These are phyloP conservation scores for Phytophthora megakarya DNA, from an alignment of 352 stramenopile species.

Conservation along the genomic window DNA sequence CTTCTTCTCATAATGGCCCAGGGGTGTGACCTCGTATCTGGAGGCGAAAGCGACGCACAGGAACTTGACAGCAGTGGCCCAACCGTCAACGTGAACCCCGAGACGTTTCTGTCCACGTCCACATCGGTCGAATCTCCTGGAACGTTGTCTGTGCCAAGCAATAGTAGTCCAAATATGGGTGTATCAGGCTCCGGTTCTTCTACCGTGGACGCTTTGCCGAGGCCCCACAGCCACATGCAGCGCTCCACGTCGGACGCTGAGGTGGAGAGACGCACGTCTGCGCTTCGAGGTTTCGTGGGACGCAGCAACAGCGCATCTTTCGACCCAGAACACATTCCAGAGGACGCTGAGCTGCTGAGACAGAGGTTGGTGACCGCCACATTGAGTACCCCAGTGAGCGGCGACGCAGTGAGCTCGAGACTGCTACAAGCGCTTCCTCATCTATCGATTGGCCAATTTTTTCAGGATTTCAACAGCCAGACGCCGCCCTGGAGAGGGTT, in stretches of 20 bases:
- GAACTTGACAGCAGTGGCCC: neutral
- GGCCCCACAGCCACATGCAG: conserved; percentile 20
- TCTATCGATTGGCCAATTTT: conserved; percentile 35
- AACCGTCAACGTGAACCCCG: neutral
- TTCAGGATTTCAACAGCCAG: conserved; percentile 40
- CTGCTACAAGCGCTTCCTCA: conserved; percentile 43
- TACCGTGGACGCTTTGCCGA: conserved; percentile 18
- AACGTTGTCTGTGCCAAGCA: conserved; percentile 4
- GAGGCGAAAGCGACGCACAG: neutral
- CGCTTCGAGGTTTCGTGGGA: conserved; percentile 2
- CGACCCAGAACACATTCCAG: conserved; percentile 12
- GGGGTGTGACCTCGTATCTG: conserved; percentile 5
- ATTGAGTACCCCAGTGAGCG: conserved; percentile 33
- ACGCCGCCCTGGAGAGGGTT: conserved; percentile 28
- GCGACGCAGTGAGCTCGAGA: conserved; percentile 34
- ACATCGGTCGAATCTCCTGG: neutral
- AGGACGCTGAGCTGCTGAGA: conserved; percentile 20
- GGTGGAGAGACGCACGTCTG: conserved; percentile 3
- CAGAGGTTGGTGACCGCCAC: conserved; percentile 17
- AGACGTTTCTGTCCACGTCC: neutral
- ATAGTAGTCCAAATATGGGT: neutral
- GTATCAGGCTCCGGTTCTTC: neutral
- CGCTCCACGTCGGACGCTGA: conserved; percentile 12
- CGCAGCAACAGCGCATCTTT: conserved; percentile 24
- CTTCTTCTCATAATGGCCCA: conserved; percentile 14